phyloP scores from a whole-genome alignment of 1,139 yeast genomes.

The Taphrina pruni region DNA sequence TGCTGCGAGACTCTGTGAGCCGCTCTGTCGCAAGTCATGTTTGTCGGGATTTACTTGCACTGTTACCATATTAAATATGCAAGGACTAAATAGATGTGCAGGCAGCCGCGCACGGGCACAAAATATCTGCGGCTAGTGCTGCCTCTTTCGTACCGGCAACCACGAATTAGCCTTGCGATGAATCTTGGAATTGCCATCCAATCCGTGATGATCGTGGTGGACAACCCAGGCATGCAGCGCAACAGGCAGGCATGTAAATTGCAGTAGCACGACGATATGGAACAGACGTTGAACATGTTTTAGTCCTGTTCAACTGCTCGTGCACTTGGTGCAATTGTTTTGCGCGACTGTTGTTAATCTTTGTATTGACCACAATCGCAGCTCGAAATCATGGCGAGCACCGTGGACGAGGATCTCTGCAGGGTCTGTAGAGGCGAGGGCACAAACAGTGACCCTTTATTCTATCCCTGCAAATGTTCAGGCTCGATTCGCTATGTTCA shows the following conservation, averaged over 20 bases:
- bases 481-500: slow-evolving; percentile 94
- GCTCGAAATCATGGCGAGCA: not conserved
- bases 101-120: no score
- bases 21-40: no score
- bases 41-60: no score
- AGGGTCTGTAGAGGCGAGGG: slow-evolving; percentile 94
- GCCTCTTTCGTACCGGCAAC: not conserved
- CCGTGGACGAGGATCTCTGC: slow-evolving; percentile 63
- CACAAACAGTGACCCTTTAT: slow-evolving; percentile 76
- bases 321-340: not conserved
- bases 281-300: not conserved
- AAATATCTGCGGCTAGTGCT: not conserved
- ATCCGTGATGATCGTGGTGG: no score
- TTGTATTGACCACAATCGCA: not conserved
- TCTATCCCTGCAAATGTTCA: slow-evolving; percentile 90
- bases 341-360: not conserved
- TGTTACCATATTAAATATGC: not conserved
- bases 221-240: no score
- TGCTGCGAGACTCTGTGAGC: no score
- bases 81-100: not conserved
- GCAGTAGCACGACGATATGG: not conserved
- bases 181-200: no score
- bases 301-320: not conserved
- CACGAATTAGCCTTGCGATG: no score
- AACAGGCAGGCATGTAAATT: no score